Percentiles rank a stretch among this genome's conserved stretches.
Evolutionary conservation across 2,329 filamentous ascomycete species (phyloP).

Genomic region (Pseudogymnoascus sp.): DNA sequence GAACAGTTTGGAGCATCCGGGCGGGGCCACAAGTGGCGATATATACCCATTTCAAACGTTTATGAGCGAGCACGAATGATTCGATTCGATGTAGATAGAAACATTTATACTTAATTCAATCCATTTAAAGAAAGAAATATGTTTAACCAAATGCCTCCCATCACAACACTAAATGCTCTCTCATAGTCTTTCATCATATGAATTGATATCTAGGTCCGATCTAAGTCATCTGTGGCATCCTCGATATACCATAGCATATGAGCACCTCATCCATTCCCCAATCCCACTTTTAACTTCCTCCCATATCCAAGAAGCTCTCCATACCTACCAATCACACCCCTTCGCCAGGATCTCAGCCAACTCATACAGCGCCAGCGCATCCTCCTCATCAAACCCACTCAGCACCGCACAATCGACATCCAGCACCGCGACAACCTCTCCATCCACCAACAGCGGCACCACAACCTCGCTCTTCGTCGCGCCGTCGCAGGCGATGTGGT

Average conservation of each 20-base stretch:
- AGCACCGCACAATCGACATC: conserved; percentile 67
- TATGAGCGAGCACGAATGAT: background rate
- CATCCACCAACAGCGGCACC: conserved; percentile 51
- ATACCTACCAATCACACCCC: conserved; percentile 56
- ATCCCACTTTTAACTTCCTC: background rate
- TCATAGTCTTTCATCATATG: background rate
- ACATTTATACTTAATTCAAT: conserved; percentile 1
- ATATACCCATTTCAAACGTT: conserved; percentile 5
- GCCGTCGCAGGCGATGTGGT: conserved; percentile 75
- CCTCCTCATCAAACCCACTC: conserved; percentile 61
- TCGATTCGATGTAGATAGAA: background rate
- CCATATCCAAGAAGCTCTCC: background rate
- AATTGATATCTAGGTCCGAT: background rate
- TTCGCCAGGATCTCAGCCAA: conserved; percentile 51
- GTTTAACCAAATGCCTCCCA: background rate
- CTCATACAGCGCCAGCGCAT: conserved; percentile 57
- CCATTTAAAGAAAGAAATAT: background rate
- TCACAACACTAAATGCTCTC: background rate
- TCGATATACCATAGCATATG: background rate
- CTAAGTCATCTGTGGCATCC: background rate
- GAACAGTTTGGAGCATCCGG: background rate
- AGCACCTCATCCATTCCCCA: background rate
- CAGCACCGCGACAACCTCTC: conserved; percentile 59
- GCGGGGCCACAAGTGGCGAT: background rate
- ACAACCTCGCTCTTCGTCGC: conserved; percentile 74